Percentiles rank a stretch among this genome's conserved stretches.
Conservation (phyloP, 139 green algal species). For the Chlamydomonas urium region DNA sequence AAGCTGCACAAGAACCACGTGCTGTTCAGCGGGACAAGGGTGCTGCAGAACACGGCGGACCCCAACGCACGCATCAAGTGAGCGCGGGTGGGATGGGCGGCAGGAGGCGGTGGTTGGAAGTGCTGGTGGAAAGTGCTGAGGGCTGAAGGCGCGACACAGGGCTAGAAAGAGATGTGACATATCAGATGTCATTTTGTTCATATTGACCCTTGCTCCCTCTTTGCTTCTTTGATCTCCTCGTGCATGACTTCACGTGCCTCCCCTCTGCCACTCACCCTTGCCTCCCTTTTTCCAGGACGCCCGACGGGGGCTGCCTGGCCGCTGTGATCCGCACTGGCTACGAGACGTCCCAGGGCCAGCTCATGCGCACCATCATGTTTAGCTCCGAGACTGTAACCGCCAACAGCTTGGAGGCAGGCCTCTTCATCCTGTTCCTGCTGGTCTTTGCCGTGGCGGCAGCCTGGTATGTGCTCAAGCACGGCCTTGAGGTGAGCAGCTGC, state of each 20-base stretch:
- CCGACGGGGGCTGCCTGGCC: slow-evolving; percentile 87
- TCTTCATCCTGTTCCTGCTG: slow-evolving; percentile 98
- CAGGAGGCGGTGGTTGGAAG: too few relatives aligned
- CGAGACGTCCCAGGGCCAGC: slow-evolving; percentile 83
- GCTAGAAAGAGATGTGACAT: too few relatives aligned
- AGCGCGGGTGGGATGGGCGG: too few relatives aligned
- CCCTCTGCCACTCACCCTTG: not conserved
- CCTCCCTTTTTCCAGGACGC: slow-evolving; percentile 44
- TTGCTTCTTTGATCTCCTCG: too few relatives aligned
- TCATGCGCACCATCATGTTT: slow-evolving; percentile 98
- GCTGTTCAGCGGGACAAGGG: slow-evolving; percentile 91
- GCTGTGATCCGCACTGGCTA: slow-evolving; percentile 95
- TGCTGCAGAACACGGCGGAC: slow-evolving; percentile 72
- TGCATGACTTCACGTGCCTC: too few relatives aligned
- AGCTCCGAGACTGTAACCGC: slow-evolving; percentile 88
- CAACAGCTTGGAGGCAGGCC: slow-evolving; percentile 89
- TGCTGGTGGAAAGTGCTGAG: too few relatives aligned
- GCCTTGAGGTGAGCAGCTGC: slow-evolving; percentile 14
- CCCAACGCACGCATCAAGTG: not conserved
- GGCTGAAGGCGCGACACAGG: too few relatives aligned
- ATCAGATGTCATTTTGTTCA: too few relatives aligned
- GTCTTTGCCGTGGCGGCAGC: slow-evolving; percentile 78
- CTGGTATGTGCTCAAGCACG: slow-evolving; percentile 13
- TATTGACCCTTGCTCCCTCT: too few relatives aligned
- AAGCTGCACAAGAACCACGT: slow-evolving; percentile 77